Base-by-base conservation (phyloP, 2,329 filamentous ascomycete species). In the Pseudogymnoascus sp. region DNA sequence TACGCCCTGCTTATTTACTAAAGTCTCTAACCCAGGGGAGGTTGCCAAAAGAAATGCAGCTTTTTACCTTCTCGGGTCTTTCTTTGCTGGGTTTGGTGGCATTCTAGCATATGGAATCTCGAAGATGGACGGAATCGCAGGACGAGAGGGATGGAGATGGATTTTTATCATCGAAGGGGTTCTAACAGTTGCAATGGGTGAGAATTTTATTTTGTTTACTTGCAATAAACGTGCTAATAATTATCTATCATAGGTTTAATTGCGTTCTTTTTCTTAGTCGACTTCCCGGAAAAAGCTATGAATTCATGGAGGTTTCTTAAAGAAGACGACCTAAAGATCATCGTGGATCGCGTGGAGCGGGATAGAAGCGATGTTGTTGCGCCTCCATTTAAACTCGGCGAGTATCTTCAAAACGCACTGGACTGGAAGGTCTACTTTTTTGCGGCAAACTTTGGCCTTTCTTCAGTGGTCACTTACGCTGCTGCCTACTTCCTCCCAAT, bases 401-500 rank as follows among this genome's bases (percentile, higher is more conserved):
- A 74, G 61, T 83, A 84, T 70, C 67, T 83, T 11, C 63, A 72
- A n/a, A 76, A 77, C 21, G 80, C 77, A 1, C 64, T 68, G 1
- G 81, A 86, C 74, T 80, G 75, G 77, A 82, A 82, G 72, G 76
- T 86, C 64, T 88, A 85, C 85, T 77, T 74, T 0, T 87, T 85
- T 67, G 83, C 79, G 65, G 67, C 86, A 68, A 79, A 86, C 69
- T 82, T 82, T 71, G 85, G 86, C 76, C 84, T 83, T 74, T 82
- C 82, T 3, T 91, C 89, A 0, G 88, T 87, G 14, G 81, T 89
- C 56, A 81, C 82, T 1, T 93, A 93, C 72, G 85, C 89, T 0
- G 80, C 93, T 6, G 87, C 88, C 2, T 93, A 88, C 74, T 92
- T 92, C 70, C 75, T 92, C 6, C 89, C 90, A 10, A 84, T 92